Conservation (phyloP, 2,329 filamentous ascomycete genomes). For the Myotisia sp. region DNA sequence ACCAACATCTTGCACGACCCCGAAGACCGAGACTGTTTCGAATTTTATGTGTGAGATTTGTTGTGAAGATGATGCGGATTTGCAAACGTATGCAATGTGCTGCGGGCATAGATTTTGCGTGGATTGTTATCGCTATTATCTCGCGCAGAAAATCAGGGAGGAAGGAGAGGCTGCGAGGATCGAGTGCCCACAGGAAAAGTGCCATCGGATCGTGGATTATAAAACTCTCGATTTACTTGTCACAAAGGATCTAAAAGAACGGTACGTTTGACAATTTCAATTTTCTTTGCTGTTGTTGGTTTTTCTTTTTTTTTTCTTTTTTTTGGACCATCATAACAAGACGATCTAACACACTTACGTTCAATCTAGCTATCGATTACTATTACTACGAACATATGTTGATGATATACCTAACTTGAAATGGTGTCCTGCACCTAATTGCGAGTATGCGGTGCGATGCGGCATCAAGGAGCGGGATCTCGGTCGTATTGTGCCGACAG, state of each 20-base stretch:
- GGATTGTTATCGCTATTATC: conserved; percentile 81
- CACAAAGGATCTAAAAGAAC: conserved; percentile 40
- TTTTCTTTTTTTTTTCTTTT: conserved; percentile 10
- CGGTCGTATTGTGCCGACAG: conserved; percentile 71
- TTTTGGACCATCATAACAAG: too few species aligned
- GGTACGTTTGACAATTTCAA: conserved; percentile 26
- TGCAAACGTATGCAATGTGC: conserved; percentile 83
- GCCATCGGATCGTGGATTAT: conserved; percentile 80
- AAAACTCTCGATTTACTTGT: conserved; percentile 70
- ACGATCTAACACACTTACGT: background rate
- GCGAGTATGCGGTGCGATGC: conserved; percentile 83
- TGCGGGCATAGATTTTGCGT: conserved; percentile 90
- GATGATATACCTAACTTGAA: conserved; percentile 92
- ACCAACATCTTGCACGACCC: conserved; percentile 45
- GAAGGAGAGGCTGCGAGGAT: conserved; percentile 93
- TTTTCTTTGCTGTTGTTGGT: conserved; percentile 4
- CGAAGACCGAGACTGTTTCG: conserved; percentile 54
- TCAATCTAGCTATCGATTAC: conserved; percentile 56
- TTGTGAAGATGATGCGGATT: conserved; percentile 66
- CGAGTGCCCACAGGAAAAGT: conserved; percentile 77
- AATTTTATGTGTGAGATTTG: conserved; percentile 92
- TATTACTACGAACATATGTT: conserved; percentile 87
- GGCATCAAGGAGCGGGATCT: conserved; percentile 76
- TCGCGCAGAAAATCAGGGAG: conserved; percentile 82
- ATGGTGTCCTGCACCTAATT: conserved; percentile 98